phyloP scores from a whole-genome alignment of 2,329 filamentous ascomycete genomes.

The Didymella sp. region DNA sequence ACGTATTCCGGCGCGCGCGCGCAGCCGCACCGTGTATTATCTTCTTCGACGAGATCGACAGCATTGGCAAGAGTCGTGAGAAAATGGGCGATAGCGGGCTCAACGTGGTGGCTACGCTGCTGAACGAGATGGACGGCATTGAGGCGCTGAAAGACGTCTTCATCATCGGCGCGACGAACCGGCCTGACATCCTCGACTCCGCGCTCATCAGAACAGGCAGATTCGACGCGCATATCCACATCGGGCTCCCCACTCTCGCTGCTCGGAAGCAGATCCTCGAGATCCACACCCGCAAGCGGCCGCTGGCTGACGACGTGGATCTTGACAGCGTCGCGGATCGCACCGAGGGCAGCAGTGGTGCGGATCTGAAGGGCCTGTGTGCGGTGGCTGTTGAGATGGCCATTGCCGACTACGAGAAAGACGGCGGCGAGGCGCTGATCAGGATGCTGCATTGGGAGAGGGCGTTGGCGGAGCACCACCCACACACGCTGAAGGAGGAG shows the following conservation, averaged over 20 bases:
- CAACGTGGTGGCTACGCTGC: conserved; percentile 85
- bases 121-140: conserved; percentile 97
- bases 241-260: conserved; percentile 76
- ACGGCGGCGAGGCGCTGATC: conserved; percentile 34
- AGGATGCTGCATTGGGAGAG: conserved; percentile 60
- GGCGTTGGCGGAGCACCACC: conserved; percentile 50
- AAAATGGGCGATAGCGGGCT: conserved; percentile 62
- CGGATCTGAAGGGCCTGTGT: conserved; percentile 74
- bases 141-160: conserved; percentile 83
- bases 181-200: conserved; percentile 83
- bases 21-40: conserved; percentile 91
- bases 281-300: conserved; percentile 69
- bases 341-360: conserved; percentile 83
- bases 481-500: conserved; percentile 52
- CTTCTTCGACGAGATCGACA: conserved; percentile 97
- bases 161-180: conserved; percentile 89
- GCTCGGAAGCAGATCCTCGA: conserved; percentile 79
- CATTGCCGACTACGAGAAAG: conserved; percentile 41
- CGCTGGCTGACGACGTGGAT: conserved; percentile 69
- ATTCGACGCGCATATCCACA: conserved; percentile 84
- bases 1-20: conserved; percentile 83
- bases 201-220: conserved; percentile 85
- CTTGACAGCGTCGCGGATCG: conserved; percentile 66
- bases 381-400: conserved; percentile 49
- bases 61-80: conserved; percentile 71